Base-by-base conservation (phyloP, 768 basidiomycete species). In the Tephrocybe sp. region DNA sequence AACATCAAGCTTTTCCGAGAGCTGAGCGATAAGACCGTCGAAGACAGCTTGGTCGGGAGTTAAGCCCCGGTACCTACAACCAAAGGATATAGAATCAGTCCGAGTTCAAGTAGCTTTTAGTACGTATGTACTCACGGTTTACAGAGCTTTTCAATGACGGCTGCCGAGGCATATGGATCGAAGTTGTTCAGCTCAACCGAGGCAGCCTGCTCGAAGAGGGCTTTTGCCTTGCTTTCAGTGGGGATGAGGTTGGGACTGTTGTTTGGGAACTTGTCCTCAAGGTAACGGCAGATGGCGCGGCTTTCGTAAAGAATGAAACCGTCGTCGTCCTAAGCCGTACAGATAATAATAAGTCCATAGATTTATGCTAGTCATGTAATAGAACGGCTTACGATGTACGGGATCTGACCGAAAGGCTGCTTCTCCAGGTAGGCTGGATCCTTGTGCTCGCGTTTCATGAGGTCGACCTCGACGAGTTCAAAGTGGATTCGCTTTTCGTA, bases 401-500 rank as follows among this genome's bases (percentile, higher is more conserved):
- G 66, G 17, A 65, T 65, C 58, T 79, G 73, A 12, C 79, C 77
- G 54, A 82, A 83, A 0, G 84, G 83, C 60, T 85, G 82, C 34
- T 65, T 59, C 22, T 62, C 54, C 5, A 70, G 14, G 62, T 58
- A 72, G 6, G 48, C 68, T 2, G 71, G 51, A 0, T 55, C 0
- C 59, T 78, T 81, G 19, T 80, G 73, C 56, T 75, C 71, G 14
- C 62, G n/a, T 54, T 74, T 73, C 39, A 40, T 1, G 17, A 80
- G 46, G 56, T 84, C 67, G 55, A 87, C 47, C 5, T 40, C 8
- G 38, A 76, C 52, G 45, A 84, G 56, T 55, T 80, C 76, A 62
- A 79, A 87, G 0, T 80, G 76, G 5, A 87, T 69, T 1, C 72
- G 57, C 60, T 80, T 79, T 64, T 87, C 85, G 53, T 74, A 72